A percentile compares a stretch with the other conserved stretches of the same genome.
Evolutionary conservation across 2,329 filamentous ascomycete genomes (phyloP).

Genomic region (Diaporthe aspalathi): DNA sequence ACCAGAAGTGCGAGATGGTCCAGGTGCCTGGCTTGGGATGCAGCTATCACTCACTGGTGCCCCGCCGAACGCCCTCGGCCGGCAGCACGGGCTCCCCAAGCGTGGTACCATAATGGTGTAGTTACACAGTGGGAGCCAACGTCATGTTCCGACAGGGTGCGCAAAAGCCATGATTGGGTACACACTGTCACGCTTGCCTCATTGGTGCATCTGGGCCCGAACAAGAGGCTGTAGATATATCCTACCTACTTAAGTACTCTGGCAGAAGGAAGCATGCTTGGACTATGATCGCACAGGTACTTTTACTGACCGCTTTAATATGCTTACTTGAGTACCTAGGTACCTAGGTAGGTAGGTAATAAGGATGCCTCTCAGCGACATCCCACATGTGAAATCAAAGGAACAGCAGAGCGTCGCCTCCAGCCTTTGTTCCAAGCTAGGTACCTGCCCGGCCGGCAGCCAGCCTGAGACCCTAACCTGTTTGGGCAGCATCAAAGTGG

Average conservation of each 20-base stretch:
- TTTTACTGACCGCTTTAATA: neutral
- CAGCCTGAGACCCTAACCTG: neutral
- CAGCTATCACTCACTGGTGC: slow-evolving; percentile 27
- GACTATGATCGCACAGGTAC: too few species aligned
- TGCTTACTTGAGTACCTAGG: too few species aligned
- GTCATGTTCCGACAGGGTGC: slow-evolving; percentile 24
- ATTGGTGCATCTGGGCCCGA: too few species aligned
- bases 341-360: too few species aligned
- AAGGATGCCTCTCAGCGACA: neutral
- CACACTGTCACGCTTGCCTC: slow-evolving; percentile 4
- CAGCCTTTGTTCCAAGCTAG: slow-evolving; percentile 18
- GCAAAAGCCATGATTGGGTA: neutral
- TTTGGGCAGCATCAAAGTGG: slow-evolving; percentile 23
- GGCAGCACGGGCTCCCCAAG: slow-evolving; percentile 27
- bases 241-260: neutral
- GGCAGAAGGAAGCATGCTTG: neutral
- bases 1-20: neutral
- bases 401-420: neutral
- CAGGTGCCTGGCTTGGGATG: slow-evolving; percentile 13
- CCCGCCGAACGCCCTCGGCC: slow-evolving; percentile 30
- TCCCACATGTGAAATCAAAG: neutral
- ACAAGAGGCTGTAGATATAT: too few species aligned
- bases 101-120: too few species aligned
- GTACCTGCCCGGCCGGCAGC: neutral
- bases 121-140: slow-evolving; percentile 4